Base-by-base conservation (phyloP, 2,329 filamentous ascomycete genomes). In the Penicillium olsonii region DNA sequence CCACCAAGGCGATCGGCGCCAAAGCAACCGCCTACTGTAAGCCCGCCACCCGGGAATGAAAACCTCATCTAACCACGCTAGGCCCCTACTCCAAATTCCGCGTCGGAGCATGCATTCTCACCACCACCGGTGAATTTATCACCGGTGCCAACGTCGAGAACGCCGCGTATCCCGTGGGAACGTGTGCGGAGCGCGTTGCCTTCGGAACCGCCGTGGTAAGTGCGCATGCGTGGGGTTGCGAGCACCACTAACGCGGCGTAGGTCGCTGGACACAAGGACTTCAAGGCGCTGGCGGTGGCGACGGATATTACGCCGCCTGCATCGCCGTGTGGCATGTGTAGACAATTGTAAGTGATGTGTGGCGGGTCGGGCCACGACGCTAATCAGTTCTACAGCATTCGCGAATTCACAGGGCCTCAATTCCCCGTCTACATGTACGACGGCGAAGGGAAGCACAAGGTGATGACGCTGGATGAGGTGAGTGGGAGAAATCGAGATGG, bases 391-490 rank as follows among this genome's bases (percentile, higher is more conserved):
- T n/a, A n/a, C 44, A 74, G 72, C 45, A 90, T 92, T 57, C 84
- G 87, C 40, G 88, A 92, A 72, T 92, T 92, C 64, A 87, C 84
- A 58, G 70, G 79, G 6, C 65, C 84, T n/a, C 74, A 78, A 5
- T 84, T 83, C 50, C 92, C 91, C 0, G 81, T 99, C 48, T 84
- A 96, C 68, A 95, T 97, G 92, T 95, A 95, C 71, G 91, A 95
- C 70, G 87, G 85, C 68, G 81, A 91, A 55, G 87, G 85, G 2
- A 82, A 86, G 53, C 91, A 66, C 45, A 63, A 50, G 15, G 45
- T 70, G 27, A 64, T 59, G 54, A 71, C 67, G 3, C 71, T 73
- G 56, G 65, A 64, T 33, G 69, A 75, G 63, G 72, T 74, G 63
- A 50, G 56, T 56, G 18, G 19, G n/a, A 19, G 54, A 7, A 42